Evolutionary conservation across 805 yeast species (phyloP), one percentile per base, ranked within the genome.

Genomic region (Wickerhamomyces queroliae): DNA sequence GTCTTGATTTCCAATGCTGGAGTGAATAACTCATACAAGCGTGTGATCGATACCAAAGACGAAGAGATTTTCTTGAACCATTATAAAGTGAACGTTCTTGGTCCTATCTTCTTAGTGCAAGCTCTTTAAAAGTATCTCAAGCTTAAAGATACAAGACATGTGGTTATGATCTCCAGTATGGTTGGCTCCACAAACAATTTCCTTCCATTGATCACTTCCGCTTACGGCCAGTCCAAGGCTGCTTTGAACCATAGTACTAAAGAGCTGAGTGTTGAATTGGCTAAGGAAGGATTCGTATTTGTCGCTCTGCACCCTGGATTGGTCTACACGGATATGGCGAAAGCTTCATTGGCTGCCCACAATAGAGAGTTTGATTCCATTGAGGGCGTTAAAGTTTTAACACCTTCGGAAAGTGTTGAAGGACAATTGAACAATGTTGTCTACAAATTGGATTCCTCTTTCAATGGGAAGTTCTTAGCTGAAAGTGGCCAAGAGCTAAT

Each of bases 221-320:
- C 59, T 19, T 63, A 63, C 41, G 66, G 66, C 3, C 47, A 46
- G 33, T 59, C 66, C 5, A 64, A 64, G 43, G 62, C 65, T n/a
- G 68, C 62, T 1, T 41, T 62, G 38, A 62, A 64, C 49, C 56
- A 46, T 46, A 41, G 53, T 16, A 49, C 47, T 12, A 49, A 44
- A 31, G 50, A 51, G 24, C 28, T 64, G 32, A 43, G 57, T 33
- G n/a, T 19, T 23, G 64, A 62, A 37, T 35, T 50, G 19, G 38
- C 33, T 20, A 24, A 28, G 7, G 53, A 56, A 28, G 56, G 50
- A 3, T 59, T 51, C 40, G 50, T 48, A 11, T 47, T 56, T 28
- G 40, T 61, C n/a, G 43, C 62, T 15, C 16, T 64, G n/a, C 62
- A 61, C 38, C 71, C 71, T 1, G 69, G 70, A 24, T 26, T 55